Percentiles rank a stretch among this genome's conserved stretches.
These are phyloP conservation scores for Naganishia kalamii DNA, from an alignment of 768 basidiomycete species.

Conservation along the genomic window DNA sequence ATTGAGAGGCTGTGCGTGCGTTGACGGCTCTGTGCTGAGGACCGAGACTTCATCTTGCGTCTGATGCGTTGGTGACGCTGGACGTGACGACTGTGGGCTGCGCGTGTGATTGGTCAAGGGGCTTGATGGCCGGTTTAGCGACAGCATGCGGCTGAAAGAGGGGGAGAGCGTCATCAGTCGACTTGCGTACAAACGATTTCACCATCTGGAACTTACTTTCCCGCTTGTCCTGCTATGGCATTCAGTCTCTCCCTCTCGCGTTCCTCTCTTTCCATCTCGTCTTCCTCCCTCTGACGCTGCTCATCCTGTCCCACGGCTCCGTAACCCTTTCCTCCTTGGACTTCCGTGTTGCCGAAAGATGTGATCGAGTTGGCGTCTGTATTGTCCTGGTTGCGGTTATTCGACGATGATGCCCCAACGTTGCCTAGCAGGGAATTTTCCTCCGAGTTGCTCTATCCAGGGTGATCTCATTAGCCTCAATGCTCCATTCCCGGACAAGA, in stretches of 20 bases:
- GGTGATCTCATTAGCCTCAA: too few species aligned
- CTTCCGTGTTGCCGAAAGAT: conserved; percentile 5
- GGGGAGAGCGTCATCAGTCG: background rate
- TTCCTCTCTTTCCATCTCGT: conserved; percentile 14
- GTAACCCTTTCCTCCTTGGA: background rate
- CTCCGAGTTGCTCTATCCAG: background rate
- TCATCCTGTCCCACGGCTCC: conserved; percentile 4
- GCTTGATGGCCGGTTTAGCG: background rate
- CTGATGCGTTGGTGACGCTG: conserved; percentile 1
- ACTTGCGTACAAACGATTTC: background rate
- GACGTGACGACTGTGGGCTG: conserved; percentile 8
- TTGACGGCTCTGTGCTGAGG: background rate
- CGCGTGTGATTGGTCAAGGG: background rate
- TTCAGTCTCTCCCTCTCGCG: conserved; percentile 7
- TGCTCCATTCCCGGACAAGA: background rate
- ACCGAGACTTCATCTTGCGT: background rate
- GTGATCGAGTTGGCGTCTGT: conserved; percentile 6
- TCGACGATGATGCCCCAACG: background rate
- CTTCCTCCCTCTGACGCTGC: background rate
- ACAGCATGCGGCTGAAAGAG: background rate
- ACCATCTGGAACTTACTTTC: conserved; percentile 1
- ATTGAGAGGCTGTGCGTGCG: background rate
- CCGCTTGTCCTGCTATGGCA: conserved; percentile 10
- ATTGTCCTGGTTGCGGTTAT: conserved; percentile 1
- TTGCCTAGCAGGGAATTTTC: background rate